Evolutionary conservation across 129 eudicot species (phyloP), one percentile per base, ranked within the genome.

Genomic region (Pittosporum tobira): DNA sequence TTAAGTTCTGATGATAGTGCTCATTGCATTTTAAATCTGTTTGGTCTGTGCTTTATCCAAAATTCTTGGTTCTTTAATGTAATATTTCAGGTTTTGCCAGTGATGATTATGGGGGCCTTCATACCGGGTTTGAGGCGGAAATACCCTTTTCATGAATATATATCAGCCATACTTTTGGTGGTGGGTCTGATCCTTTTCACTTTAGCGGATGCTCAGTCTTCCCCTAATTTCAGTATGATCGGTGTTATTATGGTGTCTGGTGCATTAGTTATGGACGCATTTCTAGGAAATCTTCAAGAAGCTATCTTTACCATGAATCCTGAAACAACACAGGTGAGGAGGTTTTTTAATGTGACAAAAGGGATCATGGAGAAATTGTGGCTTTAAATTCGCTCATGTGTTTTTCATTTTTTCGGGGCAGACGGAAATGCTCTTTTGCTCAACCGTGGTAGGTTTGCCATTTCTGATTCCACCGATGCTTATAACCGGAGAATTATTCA

Each of bases 51-150:
- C 12, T 11, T 19, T 48, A 5, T 8, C 43, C 54, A 18, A 7
- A 27, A 53, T 53, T 26, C 15, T 34, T 0, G 15, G 38, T 25
- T 18, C 8, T n/a, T 47, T 1, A 18, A 19, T 51, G 18, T 47
- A 26, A 2, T 14, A 49, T 47, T 26, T 48, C 73, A 85, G 97
- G 95, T 90, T 57, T 68, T 90, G 57, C 97, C 95, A 0, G 97
- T 90, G 74, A 89, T 89, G 97, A 63, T 89, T 27, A 85, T 90
- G 97, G 97, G 97, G 13, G 86, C 97, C 3, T 90, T 90, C 57
- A 82, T 90, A 31, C 97, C 97, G 4, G 97, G 97, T 2, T 70
- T 88, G 60, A 88, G 87, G 61, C 76, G 94, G 38, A 88, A 84
- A 70, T 84, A 88, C 66, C 90, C 84, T 5, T 75, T 71, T 15